phyloP scores from a whole-genome alignment of 73 alveolate genomes.

The Tetrahymena borealis region DNA sequence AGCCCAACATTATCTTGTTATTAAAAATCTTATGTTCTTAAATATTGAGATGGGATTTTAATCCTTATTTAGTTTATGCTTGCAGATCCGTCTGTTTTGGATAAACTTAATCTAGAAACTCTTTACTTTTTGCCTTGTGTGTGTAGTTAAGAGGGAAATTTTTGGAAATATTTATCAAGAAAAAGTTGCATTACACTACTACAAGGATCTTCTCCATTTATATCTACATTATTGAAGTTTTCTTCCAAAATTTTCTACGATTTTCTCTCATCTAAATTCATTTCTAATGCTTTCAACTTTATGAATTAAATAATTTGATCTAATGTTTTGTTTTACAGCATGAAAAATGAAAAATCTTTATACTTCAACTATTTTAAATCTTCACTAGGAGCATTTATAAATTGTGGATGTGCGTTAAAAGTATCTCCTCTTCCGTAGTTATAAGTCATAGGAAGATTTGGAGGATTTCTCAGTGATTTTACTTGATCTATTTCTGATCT shows the following conservation, averaged over 20 bases:
- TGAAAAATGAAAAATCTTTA: background rate
- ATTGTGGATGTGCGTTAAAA: background rate
- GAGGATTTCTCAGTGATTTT: background rate
- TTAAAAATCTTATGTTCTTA: background rate
- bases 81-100: background rate
- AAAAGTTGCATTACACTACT: background rate
- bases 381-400: background rate
- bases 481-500: background rate
- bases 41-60: background rate
- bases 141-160: too few species aligned
- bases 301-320: background rate
- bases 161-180: background rate
- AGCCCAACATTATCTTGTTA: background rate
- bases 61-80: background rate
- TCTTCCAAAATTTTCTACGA: background rate
- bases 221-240: background rate
- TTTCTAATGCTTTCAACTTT: background rate
- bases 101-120: too few species aligned
- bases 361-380: background rate
- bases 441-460: background rate
- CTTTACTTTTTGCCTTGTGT: too few species aligned
- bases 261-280: background rate
- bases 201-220: background rate
- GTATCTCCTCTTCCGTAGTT: background rate
- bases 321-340: background rate